Base-by-base conservation (phyloP, 2,329 filamentous ascomycete species). In the Pseudogymnoascus sp. region DNA sequence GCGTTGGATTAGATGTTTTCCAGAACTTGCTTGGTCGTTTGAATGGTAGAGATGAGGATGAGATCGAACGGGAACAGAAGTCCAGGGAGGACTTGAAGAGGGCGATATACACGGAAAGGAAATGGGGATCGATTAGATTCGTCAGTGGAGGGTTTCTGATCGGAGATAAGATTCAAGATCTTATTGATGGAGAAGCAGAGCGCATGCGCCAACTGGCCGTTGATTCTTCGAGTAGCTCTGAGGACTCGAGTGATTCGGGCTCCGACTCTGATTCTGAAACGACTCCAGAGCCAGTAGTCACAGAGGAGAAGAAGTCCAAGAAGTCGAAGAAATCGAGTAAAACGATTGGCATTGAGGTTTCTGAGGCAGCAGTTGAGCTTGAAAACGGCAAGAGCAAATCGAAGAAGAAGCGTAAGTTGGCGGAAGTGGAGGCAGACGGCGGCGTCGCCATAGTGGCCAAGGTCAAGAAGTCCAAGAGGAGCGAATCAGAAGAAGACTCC, bases 1-100 rank as follows among this genome's bases (percentile, higher is more conserved):
- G 91, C 67, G 96, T 93, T 21, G 95, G 93, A 0, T 81, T 97
- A 38, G 90, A 93, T 72, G 89, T 88, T 16, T 91, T 97, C 69
- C 90, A 93, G 72, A 90, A 91, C 67, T 78, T 99, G 4, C 79
- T 99, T 19, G 93, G 93, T 21, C 82, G 95, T 62, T 77, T 99
- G 64, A 99, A 99, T 75, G 95, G 93, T 61, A 95, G 91, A 75
- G 86, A 84, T 21, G 88, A 93, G 59, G 84, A 79, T n/a, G 82
- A 86, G 59, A 78, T 95, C 37, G 82, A 88, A 74, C 82, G 86
- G 70, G 88, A 95, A 70, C 83, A 86, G 72, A 82, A 85, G 70
- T 82, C 82, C 56, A 81, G 87, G 68, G 83, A 89, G 63, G 86
- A 90, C 70, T 77, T 89, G 44, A 89, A 89, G 78, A 82, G 90